phyloP scores from a whole-genome alignment of 176 grass and related monocot species.

The Raddia guianensis region DNA sequence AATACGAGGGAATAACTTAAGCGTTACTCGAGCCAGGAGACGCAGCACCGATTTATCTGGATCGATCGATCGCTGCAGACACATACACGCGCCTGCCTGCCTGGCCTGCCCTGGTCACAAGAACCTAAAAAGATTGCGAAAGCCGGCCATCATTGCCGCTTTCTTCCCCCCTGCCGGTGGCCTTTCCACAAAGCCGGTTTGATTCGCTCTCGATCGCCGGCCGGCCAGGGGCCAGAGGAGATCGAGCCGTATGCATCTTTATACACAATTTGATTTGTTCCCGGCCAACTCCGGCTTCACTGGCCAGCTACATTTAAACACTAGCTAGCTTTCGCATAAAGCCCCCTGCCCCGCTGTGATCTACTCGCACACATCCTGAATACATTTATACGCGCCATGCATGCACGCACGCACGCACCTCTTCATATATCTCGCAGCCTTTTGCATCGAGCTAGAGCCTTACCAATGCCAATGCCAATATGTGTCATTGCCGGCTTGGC shows the following conservation, averaged over 20 bases:
- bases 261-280: conserved; percentile 38
- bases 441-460: not conserved
- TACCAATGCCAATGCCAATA: not conserved
- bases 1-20: no score
- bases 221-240: conserved; percentile 2
- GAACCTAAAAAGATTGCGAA: conserved; percentile 42
- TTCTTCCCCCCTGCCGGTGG: conserved; percentile 43
- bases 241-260: conserved; percentile 30
- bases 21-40: no score
- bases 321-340: conserved; percentile 30
- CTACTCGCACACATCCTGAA: conserved; percentile 53
- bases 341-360: conserved; percentile 31
- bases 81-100: no score
- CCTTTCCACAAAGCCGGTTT: conserved; percentile 57
- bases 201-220: conserved; percentile 41
- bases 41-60: no score
- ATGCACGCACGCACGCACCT: not conserved
- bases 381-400: conserved; percentile 41
- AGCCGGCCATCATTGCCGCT: conserved; percentile 46
- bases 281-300: conserved; percentile 23
- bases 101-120: not conserved
- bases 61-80: not conserved
- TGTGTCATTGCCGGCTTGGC: not conserved
- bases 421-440: not conserved
- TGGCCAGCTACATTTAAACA: not conserved